Conservation (phyloP, 306 rosid genomes). For the Carpinus viminea region DNA sequence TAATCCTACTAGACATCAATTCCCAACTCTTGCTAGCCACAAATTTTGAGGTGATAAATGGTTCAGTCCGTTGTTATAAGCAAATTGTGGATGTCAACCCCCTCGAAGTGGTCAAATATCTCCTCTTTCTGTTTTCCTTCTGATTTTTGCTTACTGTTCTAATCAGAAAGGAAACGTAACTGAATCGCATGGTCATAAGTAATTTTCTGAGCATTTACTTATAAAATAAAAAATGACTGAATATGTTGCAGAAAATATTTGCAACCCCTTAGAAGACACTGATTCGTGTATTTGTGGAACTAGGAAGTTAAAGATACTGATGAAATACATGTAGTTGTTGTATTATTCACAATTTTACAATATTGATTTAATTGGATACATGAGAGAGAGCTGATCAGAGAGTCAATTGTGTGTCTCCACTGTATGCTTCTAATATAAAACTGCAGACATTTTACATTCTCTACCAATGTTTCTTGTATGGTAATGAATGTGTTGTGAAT, state of each 20-base stretch:
- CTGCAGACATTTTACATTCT: background rate
- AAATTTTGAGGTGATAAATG: too few species aligned
- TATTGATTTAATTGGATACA: too few species aligned
- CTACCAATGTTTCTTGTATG: background rate
- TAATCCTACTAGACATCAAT: too few species aligned
- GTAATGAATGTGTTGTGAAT: background rate
- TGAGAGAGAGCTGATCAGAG: background rate
- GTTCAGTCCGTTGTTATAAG: too few species aligned
- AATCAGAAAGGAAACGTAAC: too few species aligned
- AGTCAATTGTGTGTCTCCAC: background rate
- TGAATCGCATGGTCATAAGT: background rate
- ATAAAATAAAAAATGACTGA: background rate
- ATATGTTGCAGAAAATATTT: background rate
- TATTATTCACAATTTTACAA: background rate
- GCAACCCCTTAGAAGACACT: background rate
- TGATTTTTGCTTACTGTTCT: too few species aligned
- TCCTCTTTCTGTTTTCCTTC: too few species aligned
- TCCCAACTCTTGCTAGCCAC: too few species aligned
- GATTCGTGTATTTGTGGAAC: background rate
- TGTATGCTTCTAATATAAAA: background rate
- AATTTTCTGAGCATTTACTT: background rate
- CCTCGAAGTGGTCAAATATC: too few species aligned
- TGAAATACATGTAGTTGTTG: background rate
- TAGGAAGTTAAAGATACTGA: background rate
- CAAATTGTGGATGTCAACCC: too few species aligned